Base-by-base conservation (phyloP, 352 stramenopile genomes). In the Pythium oligandrum region DNA sequence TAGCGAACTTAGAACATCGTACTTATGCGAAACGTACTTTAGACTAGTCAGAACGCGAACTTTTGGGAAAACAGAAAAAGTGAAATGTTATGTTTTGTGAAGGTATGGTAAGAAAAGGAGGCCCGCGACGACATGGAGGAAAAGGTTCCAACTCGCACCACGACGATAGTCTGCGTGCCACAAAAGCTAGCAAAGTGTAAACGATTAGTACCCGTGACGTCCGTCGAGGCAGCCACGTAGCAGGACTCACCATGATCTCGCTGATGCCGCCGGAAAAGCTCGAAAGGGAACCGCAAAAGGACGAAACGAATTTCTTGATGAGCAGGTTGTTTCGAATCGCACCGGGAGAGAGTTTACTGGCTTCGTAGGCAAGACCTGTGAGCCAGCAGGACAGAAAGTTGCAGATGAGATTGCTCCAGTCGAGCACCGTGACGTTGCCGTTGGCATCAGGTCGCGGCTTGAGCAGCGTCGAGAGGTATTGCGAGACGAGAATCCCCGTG, bases 221-320 rank as follows among this genome's bases (percentile, higher is more conserved):
- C 17, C 17, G 17, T 26, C 17, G 17, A 26, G 17, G 17, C 17
- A 26, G 17, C 17, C 17, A 26, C 17, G 17, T 26, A 0, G 17
- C 17, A 26, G 17, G 17, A 26, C 17, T 26, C 17, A 26, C 17
- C 57, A 70, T 76, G 31, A 71, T 73, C 12, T 69, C 47, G 33
- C 53, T 68, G 48, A 76, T 67, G 7, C 50, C 48, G 0, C 39
- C 64, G 0, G 64, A 71, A 17, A 76, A 76, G 33, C 53, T 63
- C 34, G 68, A 76, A 8, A 76, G 56, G 0, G 68, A 76, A 12
- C 68, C 68, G 44, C 68, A 76, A 39, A 76, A 76, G 26, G 61
- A 71, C 5, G 68, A 70, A 4, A 76, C 68, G 45, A 76, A 76
- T 44, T 76, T 76, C 51, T 57, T 61, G 1, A 76, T 59, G 26